Evolutionary conservation across 345 rosid species (phyloP), one percentile per base, ranked within the genome.

Genomic region (Limnanthes douglasii): DNA sequence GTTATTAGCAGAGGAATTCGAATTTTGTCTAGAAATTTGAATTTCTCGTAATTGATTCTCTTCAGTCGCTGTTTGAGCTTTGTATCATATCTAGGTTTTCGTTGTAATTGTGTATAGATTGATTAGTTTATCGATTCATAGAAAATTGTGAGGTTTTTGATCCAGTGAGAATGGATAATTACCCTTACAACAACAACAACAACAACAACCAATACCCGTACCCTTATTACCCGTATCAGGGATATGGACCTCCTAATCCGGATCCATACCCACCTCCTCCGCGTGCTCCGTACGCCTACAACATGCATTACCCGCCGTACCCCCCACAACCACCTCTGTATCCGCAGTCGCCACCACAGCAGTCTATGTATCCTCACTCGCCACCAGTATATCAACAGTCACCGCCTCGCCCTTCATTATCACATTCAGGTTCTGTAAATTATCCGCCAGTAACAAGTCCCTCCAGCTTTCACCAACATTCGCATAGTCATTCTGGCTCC

Each of bases 231-330:
- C 59, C 51, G 10, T 38, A 11, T 40, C 35, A 61, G 43, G 73
- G 53, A 15, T 70, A 74, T 39, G 70, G 82, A 17, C 69, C 83
- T 20, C 69, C 82, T 15, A 41, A 30, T 32, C 48, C 66, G 35
- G 84, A 66, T 56, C 60, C 75, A 34, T 70, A 61, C 27, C 53
- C 51, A 15, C 58, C 67, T 22, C 46, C 49, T 4, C 59, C 59
- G 0, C 52, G 42, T 3, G 37, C 37, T 34, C 26, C 28, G 3
- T 39, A 62, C 27, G 53, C 50, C 9, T 52, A 56, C 33, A 45
- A 17, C 39, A 27, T 33, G 18, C 48, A 62, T 13, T 51, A 48
- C 19, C 54, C 69, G 15, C 67, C 72, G 2, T 54, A 66, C 39
- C 56, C 65, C 4, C 48, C 68, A 8, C n/a, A n/a, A n/a, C 46